Percentiles rank a stretch among this genome's conserved stretches.
Conservation (phyloP, 208 protist species). For the Angomonas ambiguus region DNA sequence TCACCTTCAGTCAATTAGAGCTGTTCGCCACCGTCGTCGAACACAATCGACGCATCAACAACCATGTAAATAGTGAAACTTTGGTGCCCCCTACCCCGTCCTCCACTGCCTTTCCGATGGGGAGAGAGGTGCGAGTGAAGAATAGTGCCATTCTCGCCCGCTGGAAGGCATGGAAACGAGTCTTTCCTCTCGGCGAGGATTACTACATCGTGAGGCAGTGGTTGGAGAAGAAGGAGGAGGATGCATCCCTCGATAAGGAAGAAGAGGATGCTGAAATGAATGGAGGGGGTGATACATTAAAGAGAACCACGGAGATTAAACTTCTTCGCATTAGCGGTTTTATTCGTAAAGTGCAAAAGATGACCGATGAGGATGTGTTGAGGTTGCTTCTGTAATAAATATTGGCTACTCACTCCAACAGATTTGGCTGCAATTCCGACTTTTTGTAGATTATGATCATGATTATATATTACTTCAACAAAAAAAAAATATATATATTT, state of each 20-base stretch:
- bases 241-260: conserved; percentile 7
- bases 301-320: conserved; percentile 6
- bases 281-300: conserved; percentile 24
- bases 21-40: not conserved
- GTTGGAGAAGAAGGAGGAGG: not conserved
- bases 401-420: not conserved
- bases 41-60: too few relatives aligned
- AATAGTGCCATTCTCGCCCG: not conserved
- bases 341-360: conserved; percentile 42
- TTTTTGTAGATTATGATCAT: too few relatives aligned
- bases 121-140: not conserved
- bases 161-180: not conserved
- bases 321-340: conserved; percentile 34
- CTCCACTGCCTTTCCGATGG: too few relatives aligned
- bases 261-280: not conserved
- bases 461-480: not conserved
- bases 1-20: not conserved
- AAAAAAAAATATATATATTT: not conserved
- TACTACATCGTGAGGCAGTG: conserved; percentile 3
- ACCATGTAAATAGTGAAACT: too few relatives aligned
- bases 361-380: conserved; percentile 22
- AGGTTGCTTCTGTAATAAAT: not conserved
- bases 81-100: too few relatives aligned
- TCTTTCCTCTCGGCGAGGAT: conserved; percentile 7
- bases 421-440: not conserved